A percentile compares a stretch with the other conserved stretches of the same genome.
Evolutionary conservation across 2,329 filamentous ascomycete genomes (phyloP).

Genomic region (Tolypocladium sp.): DNA sequence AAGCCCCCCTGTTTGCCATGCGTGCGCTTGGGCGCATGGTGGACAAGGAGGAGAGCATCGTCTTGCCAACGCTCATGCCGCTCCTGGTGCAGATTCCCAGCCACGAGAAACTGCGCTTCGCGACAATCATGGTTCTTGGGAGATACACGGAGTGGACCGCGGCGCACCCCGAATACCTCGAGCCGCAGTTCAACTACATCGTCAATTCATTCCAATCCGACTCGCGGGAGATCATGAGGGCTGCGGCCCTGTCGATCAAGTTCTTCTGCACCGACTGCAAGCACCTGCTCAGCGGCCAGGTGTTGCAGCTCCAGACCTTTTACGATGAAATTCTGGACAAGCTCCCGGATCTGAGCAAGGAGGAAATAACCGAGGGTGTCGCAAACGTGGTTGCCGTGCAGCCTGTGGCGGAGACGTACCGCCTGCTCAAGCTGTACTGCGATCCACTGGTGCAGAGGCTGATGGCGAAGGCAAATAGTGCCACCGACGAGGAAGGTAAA

Average conservation of each 20-base stretch:
- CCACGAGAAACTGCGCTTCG: constrained; percentile 97
- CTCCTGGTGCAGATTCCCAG: constrained; percentile 88
- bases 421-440: constrained; percentile 82
- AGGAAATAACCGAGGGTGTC: constrained; percentile 93
- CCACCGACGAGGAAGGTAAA: constrained; percentile 74
- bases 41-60: constrained; percentile 73
- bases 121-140: constrained; percentile 94
- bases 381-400: constrained; percentile 86
- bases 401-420: constrained; percentile 69
- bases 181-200: constrained; percentile 91
- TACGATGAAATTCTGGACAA: constrained; percentile 85
- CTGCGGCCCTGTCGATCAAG: constrained; percentile 87
- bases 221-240: constrained; percentile 84
- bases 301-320: constrained; percentile 80
- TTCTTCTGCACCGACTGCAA: constrained; percentile 97
- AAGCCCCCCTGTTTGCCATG: constrained; percentile 91
- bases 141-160: constrained; percentile 98
- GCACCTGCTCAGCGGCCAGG: constrained; percentile 72
- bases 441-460: constrained; percentile 81
- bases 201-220: constrained; percentile 83
- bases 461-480: constrained; percentile 79
- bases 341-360: constrained; percentile 77
- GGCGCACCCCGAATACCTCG: constrained; percentile 82
- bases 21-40: constrained; percentile 96
- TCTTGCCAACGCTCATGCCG: constrained; percentile 86